Conservation (phyloP, 768 basidiomycete genomes). For the Botryobasidium botryosum region DNA sequence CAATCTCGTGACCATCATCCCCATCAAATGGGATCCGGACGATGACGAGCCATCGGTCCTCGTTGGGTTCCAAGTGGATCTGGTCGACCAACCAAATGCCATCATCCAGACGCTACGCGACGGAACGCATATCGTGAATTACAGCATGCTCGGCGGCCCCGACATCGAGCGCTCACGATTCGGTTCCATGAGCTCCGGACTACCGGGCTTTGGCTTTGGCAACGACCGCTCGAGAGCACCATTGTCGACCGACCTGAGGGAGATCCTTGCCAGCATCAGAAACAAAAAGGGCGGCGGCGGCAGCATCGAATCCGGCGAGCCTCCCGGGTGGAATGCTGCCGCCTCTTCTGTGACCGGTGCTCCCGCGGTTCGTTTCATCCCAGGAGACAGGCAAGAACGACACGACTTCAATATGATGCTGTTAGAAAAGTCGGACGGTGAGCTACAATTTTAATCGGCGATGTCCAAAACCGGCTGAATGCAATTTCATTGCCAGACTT, state of each 20-base stretch:
- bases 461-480: conserved; percentile 34
- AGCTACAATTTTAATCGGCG: conserved; percentile 13
- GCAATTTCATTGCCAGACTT: conserved; percentile 65
- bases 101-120: conserved; percentile 66
- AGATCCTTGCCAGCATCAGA: conserved; percentile 5
- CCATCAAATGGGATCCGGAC: conserved; percentile 49
- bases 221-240: conserved; percentile 3
- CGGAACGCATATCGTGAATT: conserved; percentile 60
- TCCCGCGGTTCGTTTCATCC: no score
- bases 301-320: not conserved
- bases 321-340: no score
- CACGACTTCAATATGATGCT: conserved; percentile 19
- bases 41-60: conserved; percentile 68
- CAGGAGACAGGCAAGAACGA: conserved; percentile 12
- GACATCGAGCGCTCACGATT: not conserved
- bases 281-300: no score
- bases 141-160: conserved; percentile 18
- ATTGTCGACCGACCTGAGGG: conserved; percentile 5
- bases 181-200: no score
- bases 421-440: conserved; percentile 26
- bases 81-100: conserved; percentile 69
- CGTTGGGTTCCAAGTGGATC: conserved; percentile 92
- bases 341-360: no score
- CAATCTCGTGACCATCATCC: conserved; percentile 85
- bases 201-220: not conserved